phyloP scores from a whole-genome alignment of 2,329 filamentous ascomycete species.

The Penicillium sp. region DNA sequence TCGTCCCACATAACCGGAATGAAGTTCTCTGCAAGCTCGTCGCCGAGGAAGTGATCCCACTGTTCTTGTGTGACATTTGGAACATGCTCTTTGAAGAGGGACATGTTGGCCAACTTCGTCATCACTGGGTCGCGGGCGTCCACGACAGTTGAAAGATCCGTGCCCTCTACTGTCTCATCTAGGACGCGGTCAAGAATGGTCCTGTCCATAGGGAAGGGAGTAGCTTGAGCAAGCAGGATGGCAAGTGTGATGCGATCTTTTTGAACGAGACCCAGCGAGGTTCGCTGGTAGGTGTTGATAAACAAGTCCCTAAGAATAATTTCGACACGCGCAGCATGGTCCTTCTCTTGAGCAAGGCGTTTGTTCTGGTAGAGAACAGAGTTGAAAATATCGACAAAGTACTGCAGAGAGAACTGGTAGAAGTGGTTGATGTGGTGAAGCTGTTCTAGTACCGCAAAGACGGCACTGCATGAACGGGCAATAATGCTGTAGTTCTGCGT shows the following conservation, averaged over 20 bases:
- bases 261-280: constrained; percentile 87
- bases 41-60: constrained; percentile 79
- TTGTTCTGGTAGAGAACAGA: constrained; percentile 80
- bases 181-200: constrained; percentile 80
- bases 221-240: constrained; percentile 90
- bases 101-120: constrained; percentile 64
- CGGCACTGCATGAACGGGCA: constrained; percentile 90
- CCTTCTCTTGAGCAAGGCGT: constrained; percentile 65
- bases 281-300: constrained; percentile 85
- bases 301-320: constrained; percentile 91
- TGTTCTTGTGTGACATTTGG: constrained; percentile 58
- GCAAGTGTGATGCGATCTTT: constrained; percentile 92
- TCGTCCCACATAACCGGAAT: constrained; percentile 75
- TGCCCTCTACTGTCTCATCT: constrained; percentile 70
- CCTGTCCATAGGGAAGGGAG: constrained; percentile 96
- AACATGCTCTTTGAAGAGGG: constrained; percentile 70
- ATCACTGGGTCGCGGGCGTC: constrained; percentile 67
- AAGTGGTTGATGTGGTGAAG: constrained; percentile 98
- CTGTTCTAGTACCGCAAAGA: constrained; percentile 95
- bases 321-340: constrained; percentile 77
- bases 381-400: constrained; percentile 97
- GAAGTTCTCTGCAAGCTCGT: constrained; percentile 81
- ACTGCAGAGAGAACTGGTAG: constrained; percentile 98
- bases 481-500: constrained; percentile 92
- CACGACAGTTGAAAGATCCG: constrained; percentile 70